A percentile compares a stretch with the other conserved stretches of the same genome.
Evolutionary conservation across 148 eudicot species (phyloP).

Genomic region (Heliosperma pusillum): DNA sequence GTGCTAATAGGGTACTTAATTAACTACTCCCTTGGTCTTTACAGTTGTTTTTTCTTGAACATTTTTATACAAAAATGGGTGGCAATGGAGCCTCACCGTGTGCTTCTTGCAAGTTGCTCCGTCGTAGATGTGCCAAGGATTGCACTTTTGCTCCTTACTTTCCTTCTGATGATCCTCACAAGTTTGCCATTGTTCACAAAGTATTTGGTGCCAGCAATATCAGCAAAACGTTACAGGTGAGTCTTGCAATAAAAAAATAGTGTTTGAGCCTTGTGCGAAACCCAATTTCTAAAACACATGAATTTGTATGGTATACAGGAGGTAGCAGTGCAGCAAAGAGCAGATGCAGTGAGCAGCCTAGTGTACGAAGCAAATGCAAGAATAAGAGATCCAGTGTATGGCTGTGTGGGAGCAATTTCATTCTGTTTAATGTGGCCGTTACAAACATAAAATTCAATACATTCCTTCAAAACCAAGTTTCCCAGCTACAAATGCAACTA

Average conservation of each 20-base stretch:
- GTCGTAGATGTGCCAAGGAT: slow-evolving; percentile 86
- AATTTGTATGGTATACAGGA: slow-evolving; percentile 38
- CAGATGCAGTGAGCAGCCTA: slow-evolving; percentile 81
- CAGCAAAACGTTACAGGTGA: slow-evolving; percentile 93
- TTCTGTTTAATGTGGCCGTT: too few species aligned
- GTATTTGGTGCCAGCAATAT: slow-evolving; percentile 95
- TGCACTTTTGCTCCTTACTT: slow-evolving; percentile 93
- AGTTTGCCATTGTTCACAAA: slow-evolving; percentile 91
- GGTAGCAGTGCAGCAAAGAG: slow-evolving; percentile 69
- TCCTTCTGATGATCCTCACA: slow-evolving; percentile 83
- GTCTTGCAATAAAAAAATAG: too few species aligned
- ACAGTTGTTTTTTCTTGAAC: too few species aligned
- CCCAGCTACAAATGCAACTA: slow-evolving; percentile 90
- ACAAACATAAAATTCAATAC: too few species aligned
- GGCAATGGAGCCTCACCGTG: slow-evolving; percentile 81
- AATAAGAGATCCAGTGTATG: slow-evolving; percentile 79
- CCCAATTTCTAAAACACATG: neutral
- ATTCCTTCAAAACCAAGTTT: slow-evolving; percentile 75
- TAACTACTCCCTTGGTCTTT: too few species aligned
- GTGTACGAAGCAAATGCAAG: slow-evolving; percentile 89
- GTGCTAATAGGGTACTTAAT: too few species aligned
- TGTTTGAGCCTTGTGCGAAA: neutral
- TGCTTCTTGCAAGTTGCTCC: slow-evolving; percentile 89
- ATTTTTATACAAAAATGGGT: slow-evolving; percentile 31
- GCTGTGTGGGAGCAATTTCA: slow-evolving; percentile 84